Base-by-base conservation (phyloP, 768 basidiomycete genomes). In the Lactifluus hygrophoroides region DNA sequence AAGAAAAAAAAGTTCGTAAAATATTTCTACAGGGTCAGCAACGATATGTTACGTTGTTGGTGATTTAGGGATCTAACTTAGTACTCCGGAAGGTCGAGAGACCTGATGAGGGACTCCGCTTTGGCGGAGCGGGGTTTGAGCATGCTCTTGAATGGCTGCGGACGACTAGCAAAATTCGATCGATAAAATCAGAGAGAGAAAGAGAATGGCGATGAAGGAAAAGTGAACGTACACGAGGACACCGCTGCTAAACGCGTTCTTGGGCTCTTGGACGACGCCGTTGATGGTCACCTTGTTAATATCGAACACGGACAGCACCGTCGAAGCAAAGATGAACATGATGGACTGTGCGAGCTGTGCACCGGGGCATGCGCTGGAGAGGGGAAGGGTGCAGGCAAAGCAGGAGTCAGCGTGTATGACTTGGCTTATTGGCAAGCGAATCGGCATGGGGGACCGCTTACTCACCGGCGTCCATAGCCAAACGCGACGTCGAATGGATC, bases 391-490 rank as follows among this genome's bases (percentile, higher is more conserved):
- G 32, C 5, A 32, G 10, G 10, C 5, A 5, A 5, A 32, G 10
- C 5, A 32, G 32, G 32, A 32, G n/a, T n/a, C n/a, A n/a, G n/a
- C n/a, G n/a, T n/a, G n/a, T n/a, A n/a, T n/a, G n/a, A n/a, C n/a
- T n/a, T n/a, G n/a, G n/a, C n/a, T n/a, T n/a, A n/a, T n/a, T n/a
- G n/a, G n/a, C n/a, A n/a, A n/a, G n/a, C n/a, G n/a, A n/a, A n/a
- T n/a, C n/a, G n/a, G n/a, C n/a, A n/a, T n/a, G n/a, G n/a, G 9
- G 25, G n/a, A 19, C 8, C 3, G 4, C 17, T 6, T 9, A 58
- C 64, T 34, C 54, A 65, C 65, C 67, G 62, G 47, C 68, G 62
- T 30, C 69, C 69, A 35, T 66, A 68, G 23, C 69, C 69, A 35
- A 69, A 71, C 27, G 57, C 56, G 28, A 56, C 17, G 14, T 51